Conservation (phyloP, 805 yeast genomes). For the Kluyveromyces lactis region DNA sequence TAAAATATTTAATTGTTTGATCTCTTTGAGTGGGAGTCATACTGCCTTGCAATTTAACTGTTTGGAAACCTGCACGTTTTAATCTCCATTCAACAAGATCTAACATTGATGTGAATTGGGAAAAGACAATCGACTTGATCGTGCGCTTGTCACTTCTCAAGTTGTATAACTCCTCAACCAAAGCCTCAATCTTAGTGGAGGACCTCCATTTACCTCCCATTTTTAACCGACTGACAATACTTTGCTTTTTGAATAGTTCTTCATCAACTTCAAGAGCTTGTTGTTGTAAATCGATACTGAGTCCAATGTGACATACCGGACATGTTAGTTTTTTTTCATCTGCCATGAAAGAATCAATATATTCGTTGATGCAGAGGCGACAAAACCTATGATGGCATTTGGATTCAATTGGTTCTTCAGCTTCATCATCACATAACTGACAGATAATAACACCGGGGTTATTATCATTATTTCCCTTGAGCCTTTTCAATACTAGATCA, state of each 20-base stretch:
- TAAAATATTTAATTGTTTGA: constrained; percentile 79
- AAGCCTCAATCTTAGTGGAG: constrained; percentile 93
- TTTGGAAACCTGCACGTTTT: constrained; percentile 88
- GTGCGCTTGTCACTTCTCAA: constrained; percentile 81
- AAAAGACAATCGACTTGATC: constrained; percentile 90
- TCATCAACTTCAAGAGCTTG: constrained; percentile 66
- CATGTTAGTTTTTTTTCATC: constrained; percentile 65
- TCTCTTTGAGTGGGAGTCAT: constrained; percentile 97
- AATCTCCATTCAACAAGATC: constrained; percentile 95
- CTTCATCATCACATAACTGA: constrained; percentile 93
- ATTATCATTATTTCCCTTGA: constrained; percentile 29
- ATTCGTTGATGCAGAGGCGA: constrained; percentile 85
- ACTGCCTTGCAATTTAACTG: constrained; percentile 90
- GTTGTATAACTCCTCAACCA: constrained; percentile 85
- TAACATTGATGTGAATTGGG: constrained; percentile 94
- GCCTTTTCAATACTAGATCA: constrained; percentile 76
- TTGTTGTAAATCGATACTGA: constrained; percentile 82
- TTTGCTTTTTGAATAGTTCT: constrained; percentile 44
- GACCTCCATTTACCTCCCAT: constrained; percentile 88
- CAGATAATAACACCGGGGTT: constrained; percentile 55
- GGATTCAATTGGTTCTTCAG: constrained; percentile 93
- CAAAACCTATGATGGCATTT: constrained; percentile 93
- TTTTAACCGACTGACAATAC: constrained; percentile 80
- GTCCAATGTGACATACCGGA: constrained; percentile 92
- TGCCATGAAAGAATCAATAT: constrained; percentile 63